phyloP scores from a whole-genome alignment of 352 stramenopile species.

The Phytopythium montanum region DNA sequence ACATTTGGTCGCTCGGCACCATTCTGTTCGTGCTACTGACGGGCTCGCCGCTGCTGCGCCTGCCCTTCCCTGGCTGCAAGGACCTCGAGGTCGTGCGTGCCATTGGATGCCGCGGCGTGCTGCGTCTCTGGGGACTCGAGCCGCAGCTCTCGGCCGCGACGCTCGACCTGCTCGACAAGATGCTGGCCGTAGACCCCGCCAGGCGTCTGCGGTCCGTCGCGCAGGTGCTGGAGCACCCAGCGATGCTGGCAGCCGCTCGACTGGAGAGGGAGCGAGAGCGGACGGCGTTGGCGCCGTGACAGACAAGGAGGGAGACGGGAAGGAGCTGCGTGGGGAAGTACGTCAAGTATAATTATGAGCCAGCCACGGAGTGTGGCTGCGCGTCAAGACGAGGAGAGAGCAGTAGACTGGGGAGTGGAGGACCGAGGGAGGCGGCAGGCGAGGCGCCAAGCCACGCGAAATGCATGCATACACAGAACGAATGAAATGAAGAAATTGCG shows the following conservation, averaged over 20 bases:
- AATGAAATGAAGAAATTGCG: too few species aligned
- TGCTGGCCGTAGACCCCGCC: constrained; percentile 33
- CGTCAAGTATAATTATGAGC: constrained; percentile 1
- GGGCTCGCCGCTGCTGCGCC: constrained; percentile 43
- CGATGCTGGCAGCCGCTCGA: constrained; percentile 32
- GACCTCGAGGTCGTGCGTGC: constrained; percentile 38
- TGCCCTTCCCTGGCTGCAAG: constrained; percentile 37
- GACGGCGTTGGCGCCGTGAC: too few species aligned
- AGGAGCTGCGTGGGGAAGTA: not conserved
- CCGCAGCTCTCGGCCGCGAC: constrained; percentile 31
- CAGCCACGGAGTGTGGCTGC: not conserved
- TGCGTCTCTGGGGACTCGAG: constrained; percentile 46
- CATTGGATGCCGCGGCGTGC: constrained; percentile 36
- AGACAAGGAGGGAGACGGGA: not conserved
- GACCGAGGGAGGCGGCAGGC: not conserved
- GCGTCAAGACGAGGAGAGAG: not conserved
- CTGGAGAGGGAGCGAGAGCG: constrained; percentile 4
- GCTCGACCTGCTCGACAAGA: constrained; percentile 35
- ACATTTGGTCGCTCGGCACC: constrained; percentile 71
- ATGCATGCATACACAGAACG: not conserved
- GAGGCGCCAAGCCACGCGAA: not conserved
- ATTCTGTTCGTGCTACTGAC: constrained; percentile 74
- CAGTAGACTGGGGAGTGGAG: not conserved
- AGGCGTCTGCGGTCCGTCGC: constrained; percentile 23
- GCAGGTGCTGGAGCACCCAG: constrained; percentile 36